Evolutionary conservation across 495 filamentous ascomycete genomes (phyloP).

Genomic region (Parachaetomium inaequale): DNA sequence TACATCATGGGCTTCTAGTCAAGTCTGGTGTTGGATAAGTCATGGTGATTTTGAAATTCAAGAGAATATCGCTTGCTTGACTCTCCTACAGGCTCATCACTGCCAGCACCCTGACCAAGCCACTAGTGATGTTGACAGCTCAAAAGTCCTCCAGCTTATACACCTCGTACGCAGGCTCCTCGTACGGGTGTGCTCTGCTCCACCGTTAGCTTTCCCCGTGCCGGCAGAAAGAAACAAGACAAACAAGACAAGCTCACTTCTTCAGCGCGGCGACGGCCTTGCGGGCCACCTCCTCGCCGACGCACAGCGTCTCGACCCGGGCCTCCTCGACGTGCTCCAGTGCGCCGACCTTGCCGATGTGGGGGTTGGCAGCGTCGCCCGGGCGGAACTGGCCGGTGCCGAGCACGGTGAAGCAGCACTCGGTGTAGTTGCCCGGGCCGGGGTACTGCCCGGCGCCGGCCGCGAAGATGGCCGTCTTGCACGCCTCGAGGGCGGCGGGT

Average conservation of each 20-base stretch:
- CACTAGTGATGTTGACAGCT: slow-evolving; percentile 5
- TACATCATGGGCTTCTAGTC: too few species aligned
- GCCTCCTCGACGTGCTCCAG: slow-evolving; percentile 52
- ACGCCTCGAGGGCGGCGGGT: slow-evolving; percentile 41
- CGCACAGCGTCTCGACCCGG: slow-evolving; percentile 53
- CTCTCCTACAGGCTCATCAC: background rate
- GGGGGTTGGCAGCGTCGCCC: slow-evolving; percentile 52
- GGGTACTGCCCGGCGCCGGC: slow-evolving; percentile 62
- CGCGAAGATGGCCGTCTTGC: slow-evolving; percentile 60
- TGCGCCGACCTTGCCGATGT: slow-evolving; percentile 51
- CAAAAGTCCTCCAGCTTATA: slow-evolving; percentile 69
- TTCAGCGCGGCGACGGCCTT: slow-evolving; percentile 58
- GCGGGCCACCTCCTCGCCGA: slow-evolving; percentile 40
- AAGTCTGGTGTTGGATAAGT: too few species aligned
- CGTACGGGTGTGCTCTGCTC: slow-evolving; percentile 69
- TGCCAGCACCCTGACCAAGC: background rate
- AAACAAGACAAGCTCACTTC: slow-evolving; percentile 34
- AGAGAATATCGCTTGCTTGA: too few species aligned
- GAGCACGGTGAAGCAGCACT: slow-evolving; percentile 54
- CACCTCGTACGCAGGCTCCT: slow-evolving; percentile 71
- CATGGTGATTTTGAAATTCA: too few species aligned
- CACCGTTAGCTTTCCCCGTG: background rate
- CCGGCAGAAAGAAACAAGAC: background rate
- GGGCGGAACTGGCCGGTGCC: slow-evolving; percentile 57
- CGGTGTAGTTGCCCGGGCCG: slow-evolving; percentile 55